Evolutionary conservation across 2,329 filamentous ascomycete genomes (phyloP), one percentile per base, ranked within the genome.

Genomic region (Endoconidiophora polonica): DNA sequence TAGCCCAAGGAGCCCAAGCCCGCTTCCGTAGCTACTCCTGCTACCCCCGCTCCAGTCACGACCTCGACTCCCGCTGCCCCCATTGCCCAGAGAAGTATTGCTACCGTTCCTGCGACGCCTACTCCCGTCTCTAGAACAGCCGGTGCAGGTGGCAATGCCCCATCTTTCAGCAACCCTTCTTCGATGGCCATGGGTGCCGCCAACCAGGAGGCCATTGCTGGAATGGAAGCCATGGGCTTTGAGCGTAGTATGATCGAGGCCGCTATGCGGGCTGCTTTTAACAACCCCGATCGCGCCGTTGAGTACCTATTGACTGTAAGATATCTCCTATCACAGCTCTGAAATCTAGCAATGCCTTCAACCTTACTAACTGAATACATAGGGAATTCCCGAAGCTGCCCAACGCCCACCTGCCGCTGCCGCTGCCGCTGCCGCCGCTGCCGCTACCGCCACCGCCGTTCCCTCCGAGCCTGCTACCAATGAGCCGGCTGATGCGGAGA

Each of bases 181-280:
- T 79, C 85, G n/a, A 74, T 96, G 62, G 79, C 87, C 18, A 81
- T 94, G 69, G 91, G 91, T 48, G 72, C 81, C 54, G 83, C 90
- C 64, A 80, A 87, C 57, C 77, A 84, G 55, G 79, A 81, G 57
- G 87, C 86, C 37, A 82, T 96, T 60, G 75, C 82, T 45, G 86
- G 88, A 62, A 94, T 98, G 87, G 88, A 94, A 68, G 83, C 82
- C 57, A 98, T 98, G 91, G 91, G 91, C 6, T 98, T 98, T 58
- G 78, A 85, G 60, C 77, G 88, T 60, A 71, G 78, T 48, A 83
- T 94, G 61, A 94, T 95, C 57, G 87, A 95, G 58, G 78, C 83
- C 44, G 91, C 91, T 47, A 91, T 98, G 82, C 84, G 90, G 60
- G 91, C 91, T 55, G 91, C 91, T 12, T 98, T 86, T 66, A 93